These are phyloP conservation scores for Caryopteris hybrid DNA, from an alignment of 305 asterid species.

Conservation along the genomic window DNA sequence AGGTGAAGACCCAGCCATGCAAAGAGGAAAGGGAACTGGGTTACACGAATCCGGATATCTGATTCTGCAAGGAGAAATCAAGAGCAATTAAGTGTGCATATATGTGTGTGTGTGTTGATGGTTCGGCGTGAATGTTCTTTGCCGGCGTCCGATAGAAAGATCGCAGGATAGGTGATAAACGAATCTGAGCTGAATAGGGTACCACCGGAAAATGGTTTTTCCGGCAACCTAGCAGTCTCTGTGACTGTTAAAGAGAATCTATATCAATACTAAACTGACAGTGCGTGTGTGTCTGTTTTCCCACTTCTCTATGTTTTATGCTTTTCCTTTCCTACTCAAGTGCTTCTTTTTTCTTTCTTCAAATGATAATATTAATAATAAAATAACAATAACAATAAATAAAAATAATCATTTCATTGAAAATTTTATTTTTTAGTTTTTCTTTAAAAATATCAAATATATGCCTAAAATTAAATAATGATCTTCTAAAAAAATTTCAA, in stretches of 20 bases:
- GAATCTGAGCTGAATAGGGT: background rate
- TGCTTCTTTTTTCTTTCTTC: background rate
- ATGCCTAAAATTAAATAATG: too few species aligned
- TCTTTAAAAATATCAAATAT: too few species aligned
- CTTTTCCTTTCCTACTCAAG: background rate
- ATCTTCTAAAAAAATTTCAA: too few species aligned
- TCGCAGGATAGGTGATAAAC: background rate
- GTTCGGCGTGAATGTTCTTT: background rate
- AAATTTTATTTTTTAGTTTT: too few species aligned
- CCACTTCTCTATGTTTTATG: conserved; percentile 3
- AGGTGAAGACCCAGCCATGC: conserved; percentile 21
- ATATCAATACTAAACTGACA: background rate
- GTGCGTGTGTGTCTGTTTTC: conserved; percentile 5
- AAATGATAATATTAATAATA: too few species aligned
- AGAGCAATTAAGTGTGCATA: background rate
- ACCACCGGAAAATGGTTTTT: conserved; percentile 14
- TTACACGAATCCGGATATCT: background rate
- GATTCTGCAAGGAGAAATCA: background rate
- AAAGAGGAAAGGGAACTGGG: conserved; percentile 12
- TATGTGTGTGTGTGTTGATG: background rate
- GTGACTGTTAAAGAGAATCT: conserved; percentile 4
- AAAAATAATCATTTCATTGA: too few species aligned
- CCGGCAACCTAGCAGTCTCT: conserved; percentile 14
- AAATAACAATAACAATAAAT: too few species aligned
- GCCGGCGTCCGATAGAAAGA: background rate